These are phyloP conservation scores for Colletotrichum sp. DNA, from an alignment of 2,329 filamentous ascomycete species.

Conservation along the genomic window DNA sequence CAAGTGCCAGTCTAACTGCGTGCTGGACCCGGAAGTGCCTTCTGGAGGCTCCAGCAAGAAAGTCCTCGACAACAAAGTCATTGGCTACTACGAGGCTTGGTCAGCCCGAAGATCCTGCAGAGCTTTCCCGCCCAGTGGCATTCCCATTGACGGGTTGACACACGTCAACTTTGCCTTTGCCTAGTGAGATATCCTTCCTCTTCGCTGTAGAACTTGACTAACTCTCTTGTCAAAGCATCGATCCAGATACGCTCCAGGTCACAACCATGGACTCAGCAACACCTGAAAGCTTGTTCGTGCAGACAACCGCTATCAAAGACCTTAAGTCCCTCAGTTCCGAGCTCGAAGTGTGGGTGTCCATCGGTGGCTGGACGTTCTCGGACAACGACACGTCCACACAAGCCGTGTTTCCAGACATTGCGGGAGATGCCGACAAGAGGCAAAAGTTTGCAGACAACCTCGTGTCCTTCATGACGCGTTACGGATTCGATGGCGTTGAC, in stretches of 20 bases:
- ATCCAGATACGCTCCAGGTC: constrained; percentile 26
- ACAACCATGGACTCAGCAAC: constrained; percentile 17
- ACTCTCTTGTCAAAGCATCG: constrained; percentile 11
- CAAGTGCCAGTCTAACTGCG: neutral
- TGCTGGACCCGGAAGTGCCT: neutral
- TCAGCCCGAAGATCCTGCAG: neutral
- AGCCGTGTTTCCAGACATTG: constrained; percentile 18
- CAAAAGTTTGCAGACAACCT: constrained; percentile 20
- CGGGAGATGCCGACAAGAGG: constrained; percentile 7
- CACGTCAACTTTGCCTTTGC: constrained; percentile 29
- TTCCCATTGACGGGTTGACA: constrained; percentile 18
- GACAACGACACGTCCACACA: constrained; percentile 24
- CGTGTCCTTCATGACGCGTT: constrained; percentile 21
- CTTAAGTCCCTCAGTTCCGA: neutral
- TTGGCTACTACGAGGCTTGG: constrained; percentile 15
- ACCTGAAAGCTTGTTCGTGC: constrained; percentile 22
- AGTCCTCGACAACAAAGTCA: neutral
- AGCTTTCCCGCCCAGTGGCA: neutral
- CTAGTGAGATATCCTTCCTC: neutral
- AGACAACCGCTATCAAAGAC: neutral
- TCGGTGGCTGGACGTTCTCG: constrained; percentile 38
- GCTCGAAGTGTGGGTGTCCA: constrained; percentile 31
- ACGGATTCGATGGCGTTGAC: constrained; percentile 24
- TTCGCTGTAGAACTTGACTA: neutral
- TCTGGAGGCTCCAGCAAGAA: neutral